phyloP scores from a whole-genome alignment of 306 rosid genomes.

The Rubus parviflorus region DNA sequence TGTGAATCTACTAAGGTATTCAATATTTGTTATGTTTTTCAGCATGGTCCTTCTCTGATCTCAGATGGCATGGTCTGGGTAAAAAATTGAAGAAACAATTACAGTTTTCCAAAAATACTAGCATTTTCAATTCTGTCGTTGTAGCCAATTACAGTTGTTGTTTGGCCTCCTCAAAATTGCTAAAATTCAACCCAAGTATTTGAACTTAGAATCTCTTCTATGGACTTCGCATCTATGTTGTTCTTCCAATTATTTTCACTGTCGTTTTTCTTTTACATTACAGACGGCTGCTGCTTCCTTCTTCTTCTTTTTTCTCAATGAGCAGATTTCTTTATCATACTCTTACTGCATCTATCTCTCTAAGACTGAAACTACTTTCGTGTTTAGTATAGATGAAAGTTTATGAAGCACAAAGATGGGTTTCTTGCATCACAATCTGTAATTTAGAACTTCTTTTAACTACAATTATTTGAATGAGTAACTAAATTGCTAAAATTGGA shows the following conservation, averaged over 20 bases:
- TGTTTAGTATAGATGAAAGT: not conserved
- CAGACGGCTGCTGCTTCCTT: not conserved
- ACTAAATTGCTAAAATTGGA: not conserved
- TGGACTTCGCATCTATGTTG: not conserved
- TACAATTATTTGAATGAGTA: not conserved
- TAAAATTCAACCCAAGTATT: not conserved
- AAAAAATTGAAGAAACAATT: not conserved
- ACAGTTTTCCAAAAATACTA: not conserved
- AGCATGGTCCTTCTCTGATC: not conserved
- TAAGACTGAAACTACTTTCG: not conserved
- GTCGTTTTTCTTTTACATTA: too few species aligned
- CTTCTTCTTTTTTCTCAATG: not conserved
- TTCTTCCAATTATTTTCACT: not conserved
- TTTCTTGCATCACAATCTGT: not conserved
- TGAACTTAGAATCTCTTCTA: not conserved
- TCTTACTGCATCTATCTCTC: not conserved
- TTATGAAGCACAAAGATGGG: not conserved
- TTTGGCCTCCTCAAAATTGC: not conserved
- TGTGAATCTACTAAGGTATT: constrained; percentile 8
- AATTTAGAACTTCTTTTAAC: not conserved
- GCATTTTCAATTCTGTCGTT: not conserved
- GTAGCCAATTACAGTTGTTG: too few species aligned
- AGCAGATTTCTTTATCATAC: not conserved
- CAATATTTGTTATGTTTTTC: constrained; percentile 10
- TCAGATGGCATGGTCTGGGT: not conserved